Percentiles rank a stretch among this genome's conserved stretches.
phyloP scores from a whole-genome alignment of 495 filamentous ascomycete genomes.

The Daldinia bambusicola region DNA sequence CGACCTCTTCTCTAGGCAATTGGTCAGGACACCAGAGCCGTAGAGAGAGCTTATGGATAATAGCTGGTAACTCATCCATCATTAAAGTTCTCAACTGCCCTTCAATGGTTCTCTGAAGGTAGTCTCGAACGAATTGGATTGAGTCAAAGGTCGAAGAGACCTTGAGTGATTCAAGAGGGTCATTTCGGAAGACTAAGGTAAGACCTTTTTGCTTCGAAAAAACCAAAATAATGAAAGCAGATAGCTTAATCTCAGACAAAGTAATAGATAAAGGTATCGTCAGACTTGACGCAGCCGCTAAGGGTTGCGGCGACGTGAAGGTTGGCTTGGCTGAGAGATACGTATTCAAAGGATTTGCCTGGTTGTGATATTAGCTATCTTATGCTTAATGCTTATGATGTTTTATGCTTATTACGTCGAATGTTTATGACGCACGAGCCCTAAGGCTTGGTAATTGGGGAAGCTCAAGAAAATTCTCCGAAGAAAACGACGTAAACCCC shows the following conservation, averaged over 20 bases:
- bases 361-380: constrained; percentile 41
- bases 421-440: constrained; percentile 43
- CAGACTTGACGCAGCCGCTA: constrained; percentile 91
- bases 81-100: constrained; percentile 90
- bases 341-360: constrained; percentile 96
- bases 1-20: constrained; percentile 64
- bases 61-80: constrained; percentile 97
- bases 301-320: constrained; percentile 89
- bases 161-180: constrained; percentile 96
- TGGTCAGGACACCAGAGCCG: constrained; percentile 91
- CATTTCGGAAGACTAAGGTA: constrained; percentile 96
- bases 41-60: constrained; percentile 92
- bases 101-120: constrained; percentile 96
- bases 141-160: constrained; percentile 99
- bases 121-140: constrained; percentile 97
- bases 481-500: constrained; percentile 42
- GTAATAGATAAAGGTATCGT: constrained; percentile 98
- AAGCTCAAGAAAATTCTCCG: constrained; percentile 33
- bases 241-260: constrained; percentile 94
- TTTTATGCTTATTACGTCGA: too few relatives aligned
- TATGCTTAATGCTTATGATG: constrained; percentile 31
- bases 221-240: constrained; percentile 95
- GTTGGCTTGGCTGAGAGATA: constrained; percentile 89
- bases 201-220: constrained; percentile 97
- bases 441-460: constrained; percentile 25